Evolutionary conservation across 306 rosid genomes (phyloP).

Genomic region (Vigna trinervia): DNA sequence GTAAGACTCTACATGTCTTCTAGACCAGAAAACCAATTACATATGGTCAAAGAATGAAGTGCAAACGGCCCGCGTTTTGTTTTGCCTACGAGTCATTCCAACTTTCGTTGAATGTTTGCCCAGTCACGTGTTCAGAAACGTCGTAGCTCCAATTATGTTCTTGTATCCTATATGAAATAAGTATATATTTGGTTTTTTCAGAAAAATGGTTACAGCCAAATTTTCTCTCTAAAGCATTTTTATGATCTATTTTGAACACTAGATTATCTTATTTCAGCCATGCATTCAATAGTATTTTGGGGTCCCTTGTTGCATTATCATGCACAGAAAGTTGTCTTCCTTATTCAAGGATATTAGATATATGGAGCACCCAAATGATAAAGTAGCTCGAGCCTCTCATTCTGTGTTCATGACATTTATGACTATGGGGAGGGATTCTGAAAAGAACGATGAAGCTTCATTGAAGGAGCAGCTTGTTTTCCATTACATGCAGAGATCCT

Average conservation of each 20-base stretch:
- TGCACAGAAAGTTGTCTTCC: slow-evolving; percentile 45
- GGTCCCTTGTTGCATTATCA: slow-evolving; percentile 26
- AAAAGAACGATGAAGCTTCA: slow-evolving; percentile 53
- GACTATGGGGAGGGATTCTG: slow-evolving; percentile 71
- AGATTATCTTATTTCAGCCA: neutral
- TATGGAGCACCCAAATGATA: slow-evolving; percentile 83
- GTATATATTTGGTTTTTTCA: slow-evolving; percentile 2
- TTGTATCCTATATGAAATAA: slow-evolving; percentile 75
- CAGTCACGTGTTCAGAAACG: slow-evolving; percentile 59
- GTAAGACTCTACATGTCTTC: slow-evolving; percentile 29
- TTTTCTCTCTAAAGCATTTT: slow-evolving; percentile 19
- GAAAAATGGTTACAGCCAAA: neutral
- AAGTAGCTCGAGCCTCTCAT: slow-evolving; percentile 87
- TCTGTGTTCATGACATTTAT: slow-evolving; percentile 73
- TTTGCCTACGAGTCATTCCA: slow-evolving; percentile 83
- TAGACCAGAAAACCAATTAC: slow-evolving; percentile 60
- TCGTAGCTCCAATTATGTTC: slow-evolving; percentile 81
- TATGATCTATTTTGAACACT: slow-evolving; percentile 6
- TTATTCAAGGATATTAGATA: slow-evolving; percentile 69
- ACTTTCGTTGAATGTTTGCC: slow-evolving; percentile 78
- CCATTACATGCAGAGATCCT: slow-evolving; percentile 79
- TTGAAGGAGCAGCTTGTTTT: slow-evolving; percentile 91
- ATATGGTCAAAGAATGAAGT: slow-evolving; percentile 84
- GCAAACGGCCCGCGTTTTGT: slow-evolving; percentile 85
- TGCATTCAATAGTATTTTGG: slow-evolving; percentile 30